Base-by-base conservation (phyloP, 1,139 yeast species). In the Candida tunisiensis region DNA sequence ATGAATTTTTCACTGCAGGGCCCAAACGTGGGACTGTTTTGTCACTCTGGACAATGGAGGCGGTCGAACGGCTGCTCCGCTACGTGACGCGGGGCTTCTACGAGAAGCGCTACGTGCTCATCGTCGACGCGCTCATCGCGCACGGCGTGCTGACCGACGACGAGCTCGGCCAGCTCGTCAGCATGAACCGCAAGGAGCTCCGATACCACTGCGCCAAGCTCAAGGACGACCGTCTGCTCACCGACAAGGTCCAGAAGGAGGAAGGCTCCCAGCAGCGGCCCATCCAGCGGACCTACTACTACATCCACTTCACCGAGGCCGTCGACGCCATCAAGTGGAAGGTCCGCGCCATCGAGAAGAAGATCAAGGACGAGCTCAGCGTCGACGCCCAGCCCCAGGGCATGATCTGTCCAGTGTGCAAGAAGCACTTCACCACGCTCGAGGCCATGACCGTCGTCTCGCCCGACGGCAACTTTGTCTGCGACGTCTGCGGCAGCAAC, bases 261-360 rank as follows among this genome's bases (percentile, higher is more conserved):
- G 93, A 78, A 33, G 79, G 74, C 25, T 63, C 67, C 5, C 77
- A 71, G 34, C 77, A 66, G 38, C 62, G 93, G 34, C 68, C 78
- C 30, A 60, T 64, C 24, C 67, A 79, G 13, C 64, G 85, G 44
- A 77, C 91, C 0, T 88, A 83, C 48, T 88, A 74, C 52, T 88
- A 68, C 47, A 74, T 88, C 31, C 94, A 82, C 44, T 72, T 69
- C 46, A 82, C 95, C 2, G 93, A 83, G 47, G 93, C 96, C 1
- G 79, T 91, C 25, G 98, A 88, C 53, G 72, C 95, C 10, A 73
- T 88, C 47, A 88, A 91, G 52, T 91, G 95, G 96, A 83, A 85
- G 47, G 80, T 88, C 34, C 95, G 88, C 47, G 68, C 79, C 24
- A 65, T 91, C 23, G 96, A 82, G 9, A 74, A 73, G 39, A 53